Percentiles rank a stretch among this genome's conserved stretches.
Conservation (phyloP, 495 filamentous ascomycete genomes). For the Trichocladium uniseriatum region DNA sequence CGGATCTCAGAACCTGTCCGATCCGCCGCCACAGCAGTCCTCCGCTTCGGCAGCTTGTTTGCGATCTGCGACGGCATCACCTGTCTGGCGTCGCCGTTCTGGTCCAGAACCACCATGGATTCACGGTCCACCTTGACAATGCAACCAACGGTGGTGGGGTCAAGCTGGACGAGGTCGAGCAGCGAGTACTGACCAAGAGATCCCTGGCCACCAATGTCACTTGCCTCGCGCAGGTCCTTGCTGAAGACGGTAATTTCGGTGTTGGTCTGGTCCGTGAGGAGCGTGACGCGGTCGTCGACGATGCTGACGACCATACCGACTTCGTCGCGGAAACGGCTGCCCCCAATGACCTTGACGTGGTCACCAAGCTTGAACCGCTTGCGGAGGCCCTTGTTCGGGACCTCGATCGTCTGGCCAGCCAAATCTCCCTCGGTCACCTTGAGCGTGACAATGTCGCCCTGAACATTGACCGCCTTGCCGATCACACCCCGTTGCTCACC, state of each 20-base stretch:
- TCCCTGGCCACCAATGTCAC: conserved; percentile 73
- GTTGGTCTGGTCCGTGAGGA: conserved; percentile 83
- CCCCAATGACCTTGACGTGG: conserved; percentile 97
- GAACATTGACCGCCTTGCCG: conserved; percentile 79
- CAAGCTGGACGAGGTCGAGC: conserved; percentile 89
- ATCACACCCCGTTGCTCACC: conserved; percentile 90
- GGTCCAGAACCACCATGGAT: conserved; percentile 79
- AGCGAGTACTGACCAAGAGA: conserved; percentile 79
- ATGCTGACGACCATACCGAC: conserved; percentile 95
- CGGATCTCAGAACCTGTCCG: conserved; percentile 89
- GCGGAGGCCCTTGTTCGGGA: conserved; percentile 83
- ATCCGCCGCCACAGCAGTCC: conserved; percentile 81
- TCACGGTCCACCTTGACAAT: conserved; percentile 94
- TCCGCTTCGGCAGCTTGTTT: conserved; percentile 70
- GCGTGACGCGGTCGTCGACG: conserved; percentile 77
- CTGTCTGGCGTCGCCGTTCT: conserved; percentile 71
- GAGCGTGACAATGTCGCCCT: conserved; percentile 84
- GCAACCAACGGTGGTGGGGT: conserved; percentile 82
- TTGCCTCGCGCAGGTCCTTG: conserved; percentile 87
- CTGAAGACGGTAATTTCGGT: conserved; percentile 96
- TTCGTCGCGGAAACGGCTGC: conserved; percentile 86
- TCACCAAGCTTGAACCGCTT: conserved; percentile 92
- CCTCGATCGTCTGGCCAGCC: conserved; percentile 76
- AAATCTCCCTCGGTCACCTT: conserved; percentile 77
- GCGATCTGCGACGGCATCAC: conserved; percentile 85